Evolutionary conservation across 78 protist genomes (phyloP).

Genomic region (Dictyostelium intermedium): DNA sequence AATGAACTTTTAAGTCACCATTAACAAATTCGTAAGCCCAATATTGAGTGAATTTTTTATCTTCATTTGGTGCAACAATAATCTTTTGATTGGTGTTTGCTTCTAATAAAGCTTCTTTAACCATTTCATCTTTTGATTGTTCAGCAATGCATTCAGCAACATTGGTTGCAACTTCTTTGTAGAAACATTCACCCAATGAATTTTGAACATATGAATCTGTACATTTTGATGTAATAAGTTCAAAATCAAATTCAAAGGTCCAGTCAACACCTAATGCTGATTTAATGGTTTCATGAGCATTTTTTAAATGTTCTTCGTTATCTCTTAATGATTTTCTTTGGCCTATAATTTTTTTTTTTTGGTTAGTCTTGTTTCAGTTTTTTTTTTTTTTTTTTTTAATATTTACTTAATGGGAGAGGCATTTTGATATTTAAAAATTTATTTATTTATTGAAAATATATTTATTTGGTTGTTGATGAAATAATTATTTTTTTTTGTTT

Average conservation of each 20-base stretch:
- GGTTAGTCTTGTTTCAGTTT: not conserved
- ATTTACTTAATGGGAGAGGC: constrained; percentile 25
- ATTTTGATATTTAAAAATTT: no score
- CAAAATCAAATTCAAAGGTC: constrained; percentile 56
- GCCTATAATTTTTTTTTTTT: not conserved
- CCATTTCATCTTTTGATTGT: constrained; percentile 7
- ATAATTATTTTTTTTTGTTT: not conserved
- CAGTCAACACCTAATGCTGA: constrained; percentile 29
- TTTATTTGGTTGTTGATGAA: not conserved
- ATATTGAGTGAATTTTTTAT: constrained; percentile 46
- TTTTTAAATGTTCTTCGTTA: constrained; percentile 26
- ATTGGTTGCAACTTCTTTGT: constrained; percentile 20
- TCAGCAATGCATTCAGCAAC: not conserved
- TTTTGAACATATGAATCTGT: not conserved
- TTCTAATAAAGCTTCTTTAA: constrained; percentile 61
- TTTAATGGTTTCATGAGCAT: constrained; percentile 7
- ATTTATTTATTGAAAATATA: no score
- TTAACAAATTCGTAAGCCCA: constrained; percentile 39
- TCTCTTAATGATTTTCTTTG: constrained; percentile 49
- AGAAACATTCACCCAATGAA: constrained; percentile 25
- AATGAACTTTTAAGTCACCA: not conserved
- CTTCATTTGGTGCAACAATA: constrained; percentile 43
- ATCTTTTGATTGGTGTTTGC: constrained; percentile 41
- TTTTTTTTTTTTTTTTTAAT: not conserved
- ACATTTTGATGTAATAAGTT: constrained; percentile 1